Base-by-base conservation (phyloP, 2,329 filamentous ascomycete species). In the Alternaria novae-zelandiae region DNA sequence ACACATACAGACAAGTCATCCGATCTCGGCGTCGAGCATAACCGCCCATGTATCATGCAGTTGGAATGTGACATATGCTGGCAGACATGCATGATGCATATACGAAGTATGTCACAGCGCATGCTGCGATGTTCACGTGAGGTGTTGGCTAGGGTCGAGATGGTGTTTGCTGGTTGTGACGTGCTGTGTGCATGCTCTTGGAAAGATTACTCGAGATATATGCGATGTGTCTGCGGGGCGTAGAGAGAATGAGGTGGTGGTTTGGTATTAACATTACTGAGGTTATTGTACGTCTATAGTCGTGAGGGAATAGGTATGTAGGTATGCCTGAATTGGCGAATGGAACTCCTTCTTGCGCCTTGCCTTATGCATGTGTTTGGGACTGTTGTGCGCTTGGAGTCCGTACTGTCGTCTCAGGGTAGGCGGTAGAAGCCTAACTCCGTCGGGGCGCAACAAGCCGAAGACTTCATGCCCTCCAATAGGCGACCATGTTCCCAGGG, bases 121-220 rank as follows among this genome's bases (percentile, higher is more conserved):
- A 65, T 65, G 41, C 44, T 28, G 32, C n/a, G 20, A 32, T n/a
- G 43, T 41, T 62, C 54, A 62, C 63, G 50, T 59, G 54, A 53
- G 63, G 26, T 21, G n/a, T 5, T 5, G 8, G 9, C 17, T 49
- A 41, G 36, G 36, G n/a, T 41, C 36, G n/a, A 41, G 36, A 41
- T 41, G n/a, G n/a, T 41, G 36, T 41, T 11, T 17, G 36, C 36
- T 17, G 9, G n/a, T 6, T 41, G 36, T 41, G 36, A 41, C 4
- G 36, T 41, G 36, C 36, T 41, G 9, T 41, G 36, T 41, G 36
- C 36, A 17, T 17, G 36, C n/a, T 17, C 36, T 41, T 17, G n/a
- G 8, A n/a, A 0, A 9, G 2, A 3, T 6, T 11, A 6, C 1
- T 41, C 1, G 36, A 11, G 36, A 17, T 41, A 17, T 3, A 3